Conservation (phyloP, 495 filamentous ascomycete genomes). For the Daldinia bambusicola region DNA sequence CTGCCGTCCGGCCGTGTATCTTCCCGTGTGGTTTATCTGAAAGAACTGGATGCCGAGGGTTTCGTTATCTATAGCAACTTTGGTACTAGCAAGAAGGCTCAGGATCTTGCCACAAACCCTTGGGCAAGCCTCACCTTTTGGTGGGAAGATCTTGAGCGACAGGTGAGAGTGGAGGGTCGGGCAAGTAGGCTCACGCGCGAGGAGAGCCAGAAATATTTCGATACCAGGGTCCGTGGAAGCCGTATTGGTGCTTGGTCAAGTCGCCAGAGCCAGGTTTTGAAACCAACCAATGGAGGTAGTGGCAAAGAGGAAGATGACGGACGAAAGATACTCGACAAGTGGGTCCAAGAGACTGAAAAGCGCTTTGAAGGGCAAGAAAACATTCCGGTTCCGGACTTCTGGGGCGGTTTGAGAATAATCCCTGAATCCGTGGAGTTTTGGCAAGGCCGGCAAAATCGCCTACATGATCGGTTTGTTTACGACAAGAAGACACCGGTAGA, state of each 20-base stretch:
- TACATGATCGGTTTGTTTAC: constrained; percentile 96
- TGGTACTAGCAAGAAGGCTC: constrained; percentile 76
- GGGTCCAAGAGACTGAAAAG: constrained; percentile 75
- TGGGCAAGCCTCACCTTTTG: constrained; percentile 80
- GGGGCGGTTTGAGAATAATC: constrained; percentile 89
- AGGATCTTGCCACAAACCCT: constrained; percentile 72
- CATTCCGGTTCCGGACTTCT: constrained; percentile 92
- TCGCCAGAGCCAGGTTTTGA: constrained; percentile 79
- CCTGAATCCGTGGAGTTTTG: constrained; percentile 93
- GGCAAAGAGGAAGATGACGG: constrained; percentile 64
- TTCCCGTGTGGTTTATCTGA: constrained; percentile 89
- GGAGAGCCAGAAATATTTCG: constrained; percentile 89
- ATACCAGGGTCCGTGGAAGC: constrained; percentile 79
- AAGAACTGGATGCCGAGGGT: constrained; percentile 74
- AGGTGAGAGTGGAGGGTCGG: constrained; percentile 84
- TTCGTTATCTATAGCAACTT: constrained; percentile 96
- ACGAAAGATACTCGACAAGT: constrained; percentile 69
- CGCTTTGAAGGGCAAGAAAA: constrained; percentile 77
- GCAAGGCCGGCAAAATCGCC: constrained; percentile 86
- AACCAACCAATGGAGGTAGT: constrained; percentile 53
- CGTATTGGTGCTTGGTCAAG: constrained; percentile 95
- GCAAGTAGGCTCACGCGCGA: constrained; percentile 71
- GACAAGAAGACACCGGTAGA: constrained; percentile 58
- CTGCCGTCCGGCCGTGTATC: constrained; percentile 87
- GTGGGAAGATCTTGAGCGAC: constrained; percentile 79